Evolutionary conservation across 176 grass and related monocot species (phyloP).

Genomic region (Typha latifolia): DNA sequence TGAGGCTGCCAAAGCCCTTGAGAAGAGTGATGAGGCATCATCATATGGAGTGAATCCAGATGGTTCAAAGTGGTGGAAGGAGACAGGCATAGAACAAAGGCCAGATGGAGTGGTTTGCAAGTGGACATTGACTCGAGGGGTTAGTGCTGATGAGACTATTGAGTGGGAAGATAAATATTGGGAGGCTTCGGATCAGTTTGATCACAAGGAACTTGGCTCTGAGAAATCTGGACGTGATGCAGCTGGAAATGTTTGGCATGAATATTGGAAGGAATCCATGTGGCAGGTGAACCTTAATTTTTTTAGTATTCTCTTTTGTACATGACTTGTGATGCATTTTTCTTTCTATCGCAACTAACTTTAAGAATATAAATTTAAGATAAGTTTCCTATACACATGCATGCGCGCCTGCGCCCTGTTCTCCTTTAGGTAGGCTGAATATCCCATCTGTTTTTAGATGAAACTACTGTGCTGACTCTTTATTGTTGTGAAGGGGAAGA

Average conservation of each 20-base stretch:
- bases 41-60: conserved; percentile 45
- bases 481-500: not conserved
- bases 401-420: not conserved
- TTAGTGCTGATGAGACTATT: conserved; percentile 72
- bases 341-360: not conserved
- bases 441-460: not conserved
- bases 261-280: conserved; percentile 94
- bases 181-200: conserved; percentile 86
- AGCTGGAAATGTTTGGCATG: conserved; percentile 76
- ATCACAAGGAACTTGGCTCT: conserved; percentile 89
- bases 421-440: not conserved
- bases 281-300: conserved; percentile 53
- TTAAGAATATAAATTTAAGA: not conserved
- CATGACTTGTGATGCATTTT: not conserved
- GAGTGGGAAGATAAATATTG: conserved; percentile 98
- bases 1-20: conserved; percentile 55
- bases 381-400: too few species aligned
- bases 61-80: conserved; percentile 93
- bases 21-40: conserved; percentile 36
- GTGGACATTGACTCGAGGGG: conserved; percentile 84
- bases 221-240: conserved; percentile 96
- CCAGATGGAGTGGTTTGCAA: conserved; percentile 72
- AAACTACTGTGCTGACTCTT: not conserved
- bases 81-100: conserved; percentile 71
- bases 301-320: not conserved